Conservation (phyloP, 78 protist species). For the Creolimax fragrantissima region DNA sequence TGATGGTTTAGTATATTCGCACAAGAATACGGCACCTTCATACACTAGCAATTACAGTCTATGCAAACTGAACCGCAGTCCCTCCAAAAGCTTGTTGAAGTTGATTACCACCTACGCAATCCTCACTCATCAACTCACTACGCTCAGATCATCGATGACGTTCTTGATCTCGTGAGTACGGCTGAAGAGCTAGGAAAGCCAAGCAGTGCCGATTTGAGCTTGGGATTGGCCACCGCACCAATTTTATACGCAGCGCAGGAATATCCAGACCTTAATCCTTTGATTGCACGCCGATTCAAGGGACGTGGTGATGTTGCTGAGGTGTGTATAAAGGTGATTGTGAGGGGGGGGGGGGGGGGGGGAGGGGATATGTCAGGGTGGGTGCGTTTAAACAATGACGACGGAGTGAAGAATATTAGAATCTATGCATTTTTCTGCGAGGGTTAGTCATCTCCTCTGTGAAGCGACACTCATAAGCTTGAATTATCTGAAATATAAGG, state of each 20-base stretch:
- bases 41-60: no score
- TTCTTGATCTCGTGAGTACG: conserved; percentile 64
- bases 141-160: conserved; percentile 74
- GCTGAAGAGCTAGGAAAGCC: conserved; percentile 66
- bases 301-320: conserved; percentile 50
- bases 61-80: no score
- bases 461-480: not conserved
- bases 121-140: no score
- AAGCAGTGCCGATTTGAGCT: conserved; percentile 39
- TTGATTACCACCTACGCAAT: no score
- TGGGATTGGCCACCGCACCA: conserved; percentile 82
- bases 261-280: conserved; percentile 47
- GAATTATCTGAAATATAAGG: not conserved
- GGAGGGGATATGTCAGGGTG: no score
- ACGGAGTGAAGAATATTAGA: no score
- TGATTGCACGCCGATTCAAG: conserved; percentile 59
- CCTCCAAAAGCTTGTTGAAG: no score
- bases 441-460: not conserved
- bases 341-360: not conserved
- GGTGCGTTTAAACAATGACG: no score
- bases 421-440: not conserved
- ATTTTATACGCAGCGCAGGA: conserved; percentile 70
- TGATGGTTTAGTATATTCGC: no score
- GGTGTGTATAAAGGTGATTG: not conserved
- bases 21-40: no score